Base-by-base conservation (phyloP, 495 filamentous ascomycete species). In the Podospora pseudopauciseta region DNA sequence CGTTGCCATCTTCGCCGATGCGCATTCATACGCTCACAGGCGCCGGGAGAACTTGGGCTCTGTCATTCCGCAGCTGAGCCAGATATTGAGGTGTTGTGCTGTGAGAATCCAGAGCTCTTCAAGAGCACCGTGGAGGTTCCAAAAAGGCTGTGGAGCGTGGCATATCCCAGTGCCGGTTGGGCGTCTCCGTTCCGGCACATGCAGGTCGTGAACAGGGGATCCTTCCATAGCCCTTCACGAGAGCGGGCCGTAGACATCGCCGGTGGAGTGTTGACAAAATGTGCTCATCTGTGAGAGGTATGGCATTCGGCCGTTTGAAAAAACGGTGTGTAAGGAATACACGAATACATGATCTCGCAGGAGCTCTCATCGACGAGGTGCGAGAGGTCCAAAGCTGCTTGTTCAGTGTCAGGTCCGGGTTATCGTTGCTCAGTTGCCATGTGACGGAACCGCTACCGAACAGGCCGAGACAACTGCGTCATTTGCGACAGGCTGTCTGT, bases 1-100 rank as follows among this genome's bases (percentile, higher is more conserved):
- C 39, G 39, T 49, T 49, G 5, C n/a, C n/a, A 58, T 20, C 23
- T 58, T 58, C 55, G 55, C 55, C n/a, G n/a, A 58, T 58, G 55
- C 55, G 55, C 55, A 58, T 26, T 58, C 55, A 58, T 20, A 58
- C 5, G 55, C 23, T 19, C n/a, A 20, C n/a, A 58, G 5, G 55
- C 5, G 5, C 11, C 23, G 6, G 5, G 9, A 23, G 23, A 58
- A 20, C 18, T 19, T 58, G n/a, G 55, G 23, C n/a, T 58, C 16
- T 20, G n/a, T 20, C n/a, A 58, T 58, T 58, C n/a, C 55, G 23
- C 55, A 20, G n/a, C 55, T 58, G 23, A 11, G 55, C 55, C 23
- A 26, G 2, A 58, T 26, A 58, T 23, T 26, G n/a, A 58, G 18
- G 15, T 49, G 39, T 11, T 49, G 39, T 9, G 39, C 7, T 6